phyloP scores from a whole-genome alignment of 345 rosid genomes.

The Acer saccharum region DNA sequence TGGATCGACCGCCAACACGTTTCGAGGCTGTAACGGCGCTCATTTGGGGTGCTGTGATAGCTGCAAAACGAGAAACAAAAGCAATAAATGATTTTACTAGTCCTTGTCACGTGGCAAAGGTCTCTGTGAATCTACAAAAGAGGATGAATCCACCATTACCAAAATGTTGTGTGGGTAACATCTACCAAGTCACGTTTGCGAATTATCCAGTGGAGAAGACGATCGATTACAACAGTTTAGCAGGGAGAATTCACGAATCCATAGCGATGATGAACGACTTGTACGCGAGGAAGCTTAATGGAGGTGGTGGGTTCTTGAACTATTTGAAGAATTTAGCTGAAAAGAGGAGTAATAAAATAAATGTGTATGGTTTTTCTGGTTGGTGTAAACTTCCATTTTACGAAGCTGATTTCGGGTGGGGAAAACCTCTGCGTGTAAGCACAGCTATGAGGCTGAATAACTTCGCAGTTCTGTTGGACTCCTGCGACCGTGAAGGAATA shows the following conservation, averaged over 20 bases:
- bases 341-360: neutral
- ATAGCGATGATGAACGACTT: conserved; percentile 13
- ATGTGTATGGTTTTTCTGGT: conserved; percentile 17
- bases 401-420: conserved; percentile 39
- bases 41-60: conserved; percentile 28
- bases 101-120: neutral
- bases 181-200: conserved; percentile 18
- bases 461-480: conserved; percentile 20
- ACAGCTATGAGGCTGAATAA: conserved; percentile 10
- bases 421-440: conserved; percentile 28
- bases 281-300: conserved; percentile 24
- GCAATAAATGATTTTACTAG: neutral
- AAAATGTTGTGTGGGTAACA: conserved; percentile 24
- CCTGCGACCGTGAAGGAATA: conserved; percentile 24
- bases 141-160: conserved; percentile 29
- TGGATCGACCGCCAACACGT: conserved; percentile 25
- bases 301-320: neutral
- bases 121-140: conserved; percentile 19
- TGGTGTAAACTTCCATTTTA: conserved; percentile 32
- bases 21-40: conserved; percentile 21
- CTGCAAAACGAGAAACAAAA: neutral
- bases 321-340: neutral
- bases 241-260: conserved; percentile 14
- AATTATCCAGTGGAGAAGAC: neutral
- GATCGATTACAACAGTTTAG: conserved; percentile 1